Conservation (phyloP, 1,139 yeast species). For the Lodderomyces oxycetoniae region DNA sequence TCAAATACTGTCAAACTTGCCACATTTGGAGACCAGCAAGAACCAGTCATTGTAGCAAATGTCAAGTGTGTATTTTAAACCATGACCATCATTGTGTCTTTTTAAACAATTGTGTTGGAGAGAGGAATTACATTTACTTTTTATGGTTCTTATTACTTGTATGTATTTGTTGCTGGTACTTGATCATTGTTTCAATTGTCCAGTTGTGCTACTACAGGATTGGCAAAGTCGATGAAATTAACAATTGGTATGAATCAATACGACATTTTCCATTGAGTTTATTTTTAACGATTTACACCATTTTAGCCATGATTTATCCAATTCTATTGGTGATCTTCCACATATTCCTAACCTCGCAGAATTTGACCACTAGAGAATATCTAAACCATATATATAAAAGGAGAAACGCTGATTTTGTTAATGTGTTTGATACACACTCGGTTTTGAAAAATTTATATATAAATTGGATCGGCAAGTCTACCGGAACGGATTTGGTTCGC, state of each 20-base stretch:
- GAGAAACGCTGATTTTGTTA: slow-evolving; percentile 21
- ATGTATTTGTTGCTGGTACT: slow-evolving; percentile 20
- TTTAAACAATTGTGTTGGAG: slow-evolving; percentile 40
- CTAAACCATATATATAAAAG: slow-evolving; percentile 34
- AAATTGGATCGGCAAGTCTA: slow-evolving; percentile 47
- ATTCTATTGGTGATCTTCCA: slow-evolving; percentile 50
- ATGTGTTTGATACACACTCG: slow-evolving; percentile 42
- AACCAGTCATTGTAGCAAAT: slow-evolving; percentile 39
- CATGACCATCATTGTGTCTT: slow-evolving; percentile 43
- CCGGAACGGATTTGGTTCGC: slow-evolving; percentile 40
- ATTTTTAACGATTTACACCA: slow-evolving; percentile 44
- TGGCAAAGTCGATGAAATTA: slow-evolving; percentile 7
- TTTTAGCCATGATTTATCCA: slow-evolving; percentile 50
- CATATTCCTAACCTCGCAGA: slow-evolving; percentile 48
- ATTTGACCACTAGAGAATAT: slow-evolving; percentile 68
- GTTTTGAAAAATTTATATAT: slow-evolving; percentile 36
- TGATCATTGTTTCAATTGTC: slow-evolving; percentile 24
- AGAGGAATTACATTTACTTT: slow-evolving; percentile 30
- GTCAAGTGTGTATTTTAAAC: slow-evolving; percentile 41
- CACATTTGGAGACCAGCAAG: slow-evolving; percentile 47
- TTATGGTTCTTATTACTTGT: slow-evolving; percentile 36
- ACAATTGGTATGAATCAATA: slow-evolving; percentile 21
- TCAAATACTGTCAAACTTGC: slow-evolving; percentile 45
- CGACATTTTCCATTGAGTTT: slow-evolving; percentile 39
- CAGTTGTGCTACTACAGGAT: slow-evolving; percentile 26